A percentile compares a stretch with the other conserved stretches of the same genome.
These are phyloP conservation scores for Trichomonas gallinae DNA, from an alignment of 208 protist genomes.

Conservation along the genomic window DNA sequence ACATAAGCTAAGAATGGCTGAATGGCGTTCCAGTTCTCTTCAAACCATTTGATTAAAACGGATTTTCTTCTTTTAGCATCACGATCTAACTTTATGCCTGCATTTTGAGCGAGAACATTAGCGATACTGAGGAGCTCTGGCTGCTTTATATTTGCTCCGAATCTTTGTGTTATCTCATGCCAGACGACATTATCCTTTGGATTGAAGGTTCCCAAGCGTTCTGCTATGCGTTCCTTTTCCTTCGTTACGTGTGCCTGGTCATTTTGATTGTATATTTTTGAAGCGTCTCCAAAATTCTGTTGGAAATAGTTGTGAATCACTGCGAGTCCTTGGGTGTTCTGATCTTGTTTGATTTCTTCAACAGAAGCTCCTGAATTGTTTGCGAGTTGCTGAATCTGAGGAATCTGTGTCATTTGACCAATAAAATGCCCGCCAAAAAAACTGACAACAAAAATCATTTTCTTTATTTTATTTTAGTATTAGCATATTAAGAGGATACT, in stretches of 20 bases:
- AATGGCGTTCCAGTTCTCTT: background rate
- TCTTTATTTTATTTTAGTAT: too few species aligned
- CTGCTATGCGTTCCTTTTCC: background rate
- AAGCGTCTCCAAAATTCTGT: background rate
- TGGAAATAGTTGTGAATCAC: background rate
- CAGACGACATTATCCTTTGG: background rate
- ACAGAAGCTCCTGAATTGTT: background rate
- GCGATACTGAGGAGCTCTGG: background rate
- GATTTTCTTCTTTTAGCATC: conserved; percentile 6
- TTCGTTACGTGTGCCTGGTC: background rate
- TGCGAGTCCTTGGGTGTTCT: background rate
- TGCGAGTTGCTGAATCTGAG: background rate
- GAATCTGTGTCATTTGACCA: background rate
- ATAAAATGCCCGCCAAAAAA: background rate
- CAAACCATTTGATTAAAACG: background rate
- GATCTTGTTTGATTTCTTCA: background rate
- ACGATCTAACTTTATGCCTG: background rate
- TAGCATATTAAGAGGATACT: too few species aligned
- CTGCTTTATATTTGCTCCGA: background rate
- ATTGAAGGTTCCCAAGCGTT: background rate
- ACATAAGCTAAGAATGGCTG: background rate
- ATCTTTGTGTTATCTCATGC: background rate
- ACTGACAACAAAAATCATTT: background rate
- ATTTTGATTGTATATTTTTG: background rate
- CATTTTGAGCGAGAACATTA: background rate